Base-by-base conservation (phyloP, 257 asterid genomes). In the Lantana camara region DNA sequence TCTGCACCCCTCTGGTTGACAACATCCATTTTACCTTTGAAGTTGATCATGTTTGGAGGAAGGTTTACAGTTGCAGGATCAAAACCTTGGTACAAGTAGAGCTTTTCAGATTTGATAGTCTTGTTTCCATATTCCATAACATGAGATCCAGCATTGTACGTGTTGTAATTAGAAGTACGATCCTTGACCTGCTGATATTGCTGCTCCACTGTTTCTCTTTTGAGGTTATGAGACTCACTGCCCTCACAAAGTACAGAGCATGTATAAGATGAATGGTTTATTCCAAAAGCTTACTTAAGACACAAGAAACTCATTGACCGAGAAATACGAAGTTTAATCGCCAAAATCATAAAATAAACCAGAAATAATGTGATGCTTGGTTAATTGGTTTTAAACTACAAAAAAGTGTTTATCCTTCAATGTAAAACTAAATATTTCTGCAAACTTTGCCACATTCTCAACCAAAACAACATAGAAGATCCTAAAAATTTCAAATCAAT, bases 1-100 rank as follows among this genome's bases (percentile, higher is more conserved):
- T 93, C 97, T 0, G 95, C 97, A 47, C 84, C 95, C 63, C 97
- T 84, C 76, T 93, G 99, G 57, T 93, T 80, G 70, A 93, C 80
- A 3, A 83, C 90, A 4, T 71, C 90, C 83, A 79, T 73, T 14
- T 0, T 75, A 41, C 12, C 51, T 11, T 48, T 63, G 12, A 65
- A 19, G 45, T 34, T 9, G n/a, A 77, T 44, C 22, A 53, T 38
- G 55, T 87, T 85, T 3, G 87, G 80, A 27, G 96, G 94, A 16
- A 85, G 72, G 79, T 83, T 90, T 64, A 30, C 71, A 0, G 92
- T 73, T 20, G 86, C 82, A 23, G 97, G 96, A 64, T 93, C 87
- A 42, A 76, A 93, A 12, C 99, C 99, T 59, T 76, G 97, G 73
- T 82, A 90, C 71, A 84, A 42, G 59, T 79, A 84, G 16, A 93